Percentiles rank a stretch among this genome's conserved stretches.
phyloP scores from a whole-genome alignment of 2,329 filamentous ascomycete genomes.

The Aspergillus costaricaensis region DNA sequence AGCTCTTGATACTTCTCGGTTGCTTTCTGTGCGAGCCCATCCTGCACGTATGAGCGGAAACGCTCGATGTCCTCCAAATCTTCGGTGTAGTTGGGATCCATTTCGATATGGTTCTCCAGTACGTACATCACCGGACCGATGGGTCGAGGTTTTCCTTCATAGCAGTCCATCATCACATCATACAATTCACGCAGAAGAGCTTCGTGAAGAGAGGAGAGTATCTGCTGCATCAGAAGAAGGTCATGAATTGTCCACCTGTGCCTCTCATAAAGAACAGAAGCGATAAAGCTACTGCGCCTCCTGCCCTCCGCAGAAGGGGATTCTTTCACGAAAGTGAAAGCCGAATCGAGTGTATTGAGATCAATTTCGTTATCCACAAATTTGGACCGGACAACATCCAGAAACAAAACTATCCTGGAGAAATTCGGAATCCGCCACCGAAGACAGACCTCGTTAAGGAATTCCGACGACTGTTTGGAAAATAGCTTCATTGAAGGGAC shows the following conservation, averaged over 20 bases:
- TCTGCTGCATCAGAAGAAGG: constrained; percentile 70
- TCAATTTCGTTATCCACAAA: constrained; percentile 81
- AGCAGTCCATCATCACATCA: constrained; percentile 82
- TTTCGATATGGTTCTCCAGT: constrained; percentile 77
- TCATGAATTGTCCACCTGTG: constrained; percentile 70
- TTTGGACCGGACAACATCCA: constrained; percentile 83
- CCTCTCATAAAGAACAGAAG: constrained; percentile 58
- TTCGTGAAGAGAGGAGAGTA: constrained; percentile 75
- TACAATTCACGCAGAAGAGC: constrained; percentile 83
- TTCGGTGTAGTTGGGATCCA: constrained; percentile 73
- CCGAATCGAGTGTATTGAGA: constrained; percentile 77
- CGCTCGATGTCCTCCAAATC: constrained; percentile 69
- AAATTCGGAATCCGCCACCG: constrained; percentile 88
- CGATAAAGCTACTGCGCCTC: constrained; percentile 53
- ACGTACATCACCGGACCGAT: constrained; percentile 79
- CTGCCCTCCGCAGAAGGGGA: constrained; percentile 66
- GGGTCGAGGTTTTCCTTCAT: constrained; percentile 81
- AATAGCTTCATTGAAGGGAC: constrained; percentile 55
- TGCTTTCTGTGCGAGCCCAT: constrained; percentile 72
- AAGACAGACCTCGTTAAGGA: constrained; percentile 80
- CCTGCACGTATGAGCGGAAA: constrained; percentile 71
- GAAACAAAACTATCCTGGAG: constrained; percentile 74
- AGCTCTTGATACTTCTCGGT: constrained; percentile 76
- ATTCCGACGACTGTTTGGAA: constrained; percentile 76
- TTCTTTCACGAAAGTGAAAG: constrained; percentile 80